A percentile compares a stretch with the other conserved stretches of the same genome.
Conservation (phyloP, 129 eudicot species). For the Flaveria brownii region DNA sequence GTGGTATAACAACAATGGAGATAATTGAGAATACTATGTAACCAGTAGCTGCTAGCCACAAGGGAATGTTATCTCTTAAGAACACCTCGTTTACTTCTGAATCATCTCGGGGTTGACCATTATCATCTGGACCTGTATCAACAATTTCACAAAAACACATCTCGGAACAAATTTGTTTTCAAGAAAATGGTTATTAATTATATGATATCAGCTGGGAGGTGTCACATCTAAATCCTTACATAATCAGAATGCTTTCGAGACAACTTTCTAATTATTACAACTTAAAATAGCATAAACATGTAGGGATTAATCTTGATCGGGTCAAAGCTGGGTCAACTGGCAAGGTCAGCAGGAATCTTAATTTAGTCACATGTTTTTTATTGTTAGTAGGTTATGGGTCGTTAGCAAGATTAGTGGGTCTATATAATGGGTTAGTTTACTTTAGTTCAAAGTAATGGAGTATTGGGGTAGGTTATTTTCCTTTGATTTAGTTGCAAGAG, state of each 20-base stretch:
- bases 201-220: background rate
- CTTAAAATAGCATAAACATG: background rate
- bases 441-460: too few species aligned
- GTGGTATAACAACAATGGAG: conserved; percentile 65
- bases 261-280: background rate
- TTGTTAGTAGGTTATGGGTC: too few species aligned
- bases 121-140: conserved; percentile 43
- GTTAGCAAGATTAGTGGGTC: too few species aligned
- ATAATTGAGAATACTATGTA: conserved; percentile 59
- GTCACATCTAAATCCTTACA: background rate
- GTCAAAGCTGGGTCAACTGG: too few species aligned
- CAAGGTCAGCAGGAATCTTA: too few species aligned
- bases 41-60: conserved; percentile 74
- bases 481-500: too few species aligned
- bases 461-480: too few species aligned
- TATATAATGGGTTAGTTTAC: too few species aligned
- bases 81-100: conserved; percentile 66
- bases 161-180: background rate
- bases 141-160: background rate
- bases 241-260: background rate
- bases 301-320: too few species aligned
- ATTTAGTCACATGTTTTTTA: too few species aligned
- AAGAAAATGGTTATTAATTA: background rate
- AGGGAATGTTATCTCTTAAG: conserved; percentile 67
- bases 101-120: conserved; percentile 39